Evolutionary conservation across 148 eudicot species (phyloP), one percentile per base, ranked within the genome.

Genomic region (Nepenthes gracilis): DNA sequence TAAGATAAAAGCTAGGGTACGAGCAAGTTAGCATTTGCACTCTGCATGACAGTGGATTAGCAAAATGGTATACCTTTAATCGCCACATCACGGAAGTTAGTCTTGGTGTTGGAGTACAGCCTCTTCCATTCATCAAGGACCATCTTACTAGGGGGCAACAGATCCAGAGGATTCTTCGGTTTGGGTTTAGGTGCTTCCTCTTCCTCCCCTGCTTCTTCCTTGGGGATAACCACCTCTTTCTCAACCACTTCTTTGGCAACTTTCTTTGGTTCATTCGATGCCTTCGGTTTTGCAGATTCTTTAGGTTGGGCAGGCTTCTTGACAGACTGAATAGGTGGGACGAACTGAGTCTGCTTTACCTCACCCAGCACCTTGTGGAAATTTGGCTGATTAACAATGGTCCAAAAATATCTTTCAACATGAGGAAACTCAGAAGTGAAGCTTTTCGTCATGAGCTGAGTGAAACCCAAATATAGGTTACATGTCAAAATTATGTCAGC

Each of bases 101-200:
- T 71, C 67, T 85, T 85, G 51, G 96, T 85, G 74, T 85, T 88
- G 6, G 96, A 88, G 77, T 88, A 88, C 1, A 88, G 89, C 67
- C 96, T 77, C 75, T 88, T 88, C 96, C 96, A 88, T 1, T 88
- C 96, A 79, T 88, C 96, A 35, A 88, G 74, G 49, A 88, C 40
- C 96, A 88, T 88, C 77, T 71, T 78, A 54, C 96, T 88, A 9
- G 88, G 88, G 53, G 96, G 92, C 64, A 88, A 78, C 5, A 83
- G 76, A 72, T 88, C 96, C 50, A 88, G 83, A 40, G 96, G 83
- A 58, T 88, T 88, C 78, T 83, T 88, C 23, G 89, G 62, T 67
- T 85, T 88, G 59, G 92, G 96, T 76, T 88, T 88, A 23, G 92
- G 92, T 51, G 88, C 86, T 64, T 80, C 95, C 67, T 70, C 89